Evolutionary conservation across 2,329 filamentous ascomycete species (phyloP).

Genomic region (Penicillium sp.): DNA sequence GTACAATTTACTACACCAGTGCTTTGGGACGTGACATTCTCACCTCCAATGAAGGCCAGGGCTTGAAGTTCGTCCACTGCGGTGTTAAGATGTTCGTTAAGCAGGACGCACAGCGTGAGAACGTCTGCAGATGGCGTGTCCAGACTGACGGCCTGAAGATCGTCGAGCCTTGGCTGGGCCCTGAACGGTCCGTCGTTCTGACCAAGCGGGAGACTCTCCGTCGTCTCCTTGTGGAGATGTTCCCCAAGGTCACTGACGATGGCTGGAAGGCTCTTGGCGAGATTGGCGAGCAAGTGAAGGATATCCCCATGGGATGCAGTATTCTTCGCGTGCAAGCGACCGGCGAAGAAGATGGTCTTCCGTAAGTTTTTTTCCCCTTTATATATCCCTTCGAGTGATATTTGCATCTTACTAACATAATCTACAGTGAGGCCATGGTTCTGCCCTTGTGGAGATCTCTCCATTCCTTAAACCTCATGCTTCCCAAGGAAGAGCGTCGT

Average conservation of each 20-base stretch:
- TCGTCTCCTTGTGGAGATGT: conserved; percentile 90
- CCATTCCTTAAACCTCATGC: conserved; percentile 90
- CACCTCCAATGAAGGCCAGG: conserved; percentile 80
- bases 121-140: conserved; percentile 90
- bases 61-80: conserved; percentile 93
- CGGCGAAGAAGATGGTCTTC: conserved; percentile 60
- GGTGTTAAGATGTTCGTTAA: conserved; percentile 99
- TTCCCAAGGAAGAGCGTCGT: conserved; percentile 92
- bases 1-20: conserved; percentile 96
- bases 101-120: conserved; percentile 83
- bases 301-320: conserved; percentile 87
- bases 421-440: conserved; percentile 70
- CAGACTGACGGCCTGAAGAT: conserved; percentile 93
- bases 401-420: conserved; percentile 19
- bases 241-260: conserved; percentile 77
- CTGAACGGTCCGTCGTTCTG: conserved; percentile 71
- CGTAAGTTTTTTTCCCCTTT: conserved; percentile 32
- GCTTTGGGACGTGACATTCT: conserved; percentile 82
- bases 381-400: background rate
- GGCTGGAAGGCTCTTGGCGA: conserved; percentile 77
- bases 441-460: conserved; percentile 93
- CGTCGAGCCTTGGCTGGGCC: conserved; percentile 83
- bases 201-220: conserved; percentile 76
- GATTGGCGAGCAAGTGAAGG: conserved; percentile 77
- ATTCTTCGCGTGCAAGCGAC: conserved; percentile 80